Evolutionary conservation across 768 basidiomycete species (phyloP).

Genomic region (Rhodotorula kratochvilovae): DNA sequence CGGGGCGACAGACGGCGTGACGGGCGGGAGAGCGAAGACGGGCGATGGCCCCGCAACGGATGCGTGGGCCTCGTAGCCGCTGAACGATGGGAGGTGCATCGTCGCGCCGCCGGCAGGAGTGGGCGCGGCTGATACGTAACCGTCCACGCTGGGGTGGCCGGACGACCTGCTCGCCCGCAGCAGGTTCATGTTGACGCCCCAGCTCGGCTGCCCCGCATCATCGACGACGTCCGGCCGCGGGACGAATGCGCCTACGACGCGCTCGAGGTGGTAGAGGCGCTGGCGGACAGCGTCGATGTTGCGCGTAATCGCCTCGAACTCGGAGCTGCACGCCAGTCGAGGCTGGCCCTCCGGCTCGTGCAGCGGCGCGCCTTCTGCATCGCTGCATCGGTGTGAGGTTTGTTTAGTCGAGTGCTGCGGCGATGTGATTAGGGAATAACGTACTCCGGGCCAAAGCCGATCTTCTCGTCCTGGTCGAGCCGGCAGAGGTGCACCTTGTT

Average conservation of each 20-base stretch:
- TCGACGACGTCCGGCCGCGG: conserved; percentile 14
- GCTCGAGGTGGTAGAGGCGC: conserved; percentile 29
- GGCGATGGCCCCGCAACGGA: too few species aligned
- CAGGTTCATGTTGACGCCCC: conserved; percentile 9
- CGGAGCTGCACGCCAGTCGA: conserved; percentile 3
- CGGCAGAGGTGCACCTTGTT: conserved; percentile 25
- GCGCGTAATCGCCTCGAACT: conserved; percentile 28
- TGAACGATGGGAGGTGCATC: too few species aligned
- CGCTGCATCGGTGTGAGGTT: too few species aligned
- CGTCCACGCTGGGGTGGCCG: too few species aligned
- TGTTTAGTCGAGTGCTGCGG: too few species aligned
- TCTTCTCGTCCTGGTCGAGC: conserved; percentile 22
- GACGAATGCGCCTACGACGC: conserved; percentile 12
- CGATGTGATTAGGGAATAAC: not conserved
- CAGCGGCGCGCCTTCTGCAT: too few species aligned
- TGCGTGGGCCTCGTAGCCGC: too few species aligned
- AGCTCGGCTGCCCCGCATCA: conserved; percentile 7
- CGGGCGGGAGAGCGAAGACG: too few species aligned
- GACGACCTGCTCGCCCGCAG: not conserved
- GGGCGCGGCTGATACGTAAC: too few species aligned
- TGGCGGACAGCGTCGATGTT: conserved; percentile 20
- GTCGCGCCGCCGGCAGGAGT: too few species aligned
- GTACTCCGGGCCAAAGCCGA: not conserved
- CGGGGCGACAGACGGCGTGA: too few species aligned
- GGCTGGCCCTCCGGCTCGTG: not conserved